Conservation (phyloP, 441 rosid genomes). For the Populus trichocarpa region DNA sequence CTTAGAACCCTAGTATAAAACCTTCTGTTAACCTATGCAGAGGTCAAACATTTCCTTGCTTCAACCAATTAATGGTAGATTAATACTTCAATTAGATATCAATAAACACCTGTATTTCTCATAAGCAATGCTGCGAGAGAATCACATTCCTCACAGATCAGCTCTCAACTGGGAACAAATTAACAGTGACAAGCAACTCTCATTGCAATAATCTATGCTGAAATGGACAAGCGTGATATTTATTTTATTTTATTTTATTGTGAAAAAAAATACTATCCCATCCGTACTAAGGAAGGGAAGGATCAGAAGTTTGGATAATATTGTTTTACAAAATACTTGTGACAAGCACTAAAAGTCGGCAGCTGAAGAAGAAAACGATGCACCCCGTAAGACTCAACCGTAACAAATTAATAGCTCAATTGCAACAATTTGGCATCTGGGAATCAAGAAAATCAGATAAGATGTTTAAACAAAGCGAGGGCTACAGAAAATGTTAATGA, state of each 20-base stretch:
- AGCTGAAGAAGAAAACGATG: not conserved
- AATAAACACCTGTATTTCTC: not conserved
- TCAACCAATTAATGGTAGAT: no score
- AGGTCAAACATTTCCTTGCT: no score
- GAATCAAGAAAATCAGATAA: not conserved
- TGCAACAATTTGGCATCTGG: not conserved
- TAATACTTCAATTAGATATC: no score
- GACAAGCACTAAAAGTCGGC: not conserved
- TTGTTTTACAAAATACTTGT: no score
- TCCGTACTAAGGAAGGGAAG: no score
- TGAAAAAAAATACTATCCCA: no score
- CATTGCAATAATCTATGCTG: not conserved
- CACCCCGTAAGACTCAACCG: not conserved
- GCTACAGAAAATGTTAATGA: not conserved
- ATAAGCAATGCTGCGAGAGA: not conserved
- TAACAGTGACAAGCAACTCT: not conserved
- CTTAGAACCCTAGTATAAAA: not conserved
- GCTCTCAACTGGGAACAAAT: not conserved
- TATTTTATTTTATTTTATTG: no score
- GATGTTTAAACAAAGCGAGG: not conserved
- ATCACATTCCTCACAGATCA: not conserved
- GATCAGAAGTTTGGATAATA: no score
- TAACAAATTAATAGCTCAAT: not conserved
- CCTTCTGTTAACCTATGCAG: no score
- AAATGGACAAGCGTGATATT: not conserved